Base-by-base conservation (phyloP, 768 basidiomycete species). In the Brasilioporus rufonigricans region DNA sequence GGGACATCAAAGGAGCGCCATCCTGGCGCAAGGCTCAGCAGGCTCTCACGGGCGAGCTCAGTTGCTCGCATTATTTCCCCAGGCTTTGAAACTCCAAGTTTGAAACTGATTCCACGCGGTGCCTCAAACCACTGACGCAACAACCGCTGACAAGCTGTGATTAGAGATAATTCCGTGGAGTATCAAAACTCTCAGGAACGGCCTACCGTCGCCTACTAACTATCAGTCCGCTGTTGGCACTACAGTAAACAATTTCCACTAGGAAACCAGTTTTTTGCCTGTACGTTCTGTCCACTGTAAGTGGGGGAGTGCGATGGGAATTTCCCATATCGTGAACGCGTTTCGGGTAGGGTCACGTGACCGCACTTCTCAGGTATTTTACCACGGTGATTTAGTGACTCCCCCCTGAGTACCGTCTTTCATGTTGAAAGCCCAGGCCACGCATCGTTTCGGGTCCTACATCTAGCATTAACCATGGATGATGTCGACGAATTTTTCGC, bases 401-500 rank as follows among this genome's bases (percentile, higher is more conserved):
- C 9, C 36, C 36, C 36, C 36, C 36, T 38, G 10, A 38, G n/a
- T 11, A 38, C 36, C 36, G 38, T 19, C 19, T 9, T n/a, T n/a
- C n/a, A n/a, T n/a, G n/a, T n/a, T n/a, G n/a, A n/a, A n/a, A n/a
- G n/a, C n/a, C n/a, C 9, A 39, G 21, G 19, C 39, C 39, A 12
- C 39, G 5, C 39, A 2, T 38, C 38, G 38, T 19, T 38, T n/a
- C 38, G n/a, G 11, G 38, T 14, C 23, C 39, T 8, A 18, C 45
- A 16, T 39, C 31, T 24, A 40, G 44, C 26, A 14, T 21, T 13
- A 1, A 18, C 38, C 53, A 66, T 71, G 58, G 65, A 73, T 38
- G 74, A 77, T 52, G 29, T 77, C 13, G 74, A 82, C 12, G 66
- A 70, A 1, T 85, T 82, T 57, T 86, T 80, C 60, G 66, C 65